These are phyloP conservation scores for Cymodocea nodosa DNA, from an alignment of 116 monocot genomes.

Conservation along the genomic window DNA sequence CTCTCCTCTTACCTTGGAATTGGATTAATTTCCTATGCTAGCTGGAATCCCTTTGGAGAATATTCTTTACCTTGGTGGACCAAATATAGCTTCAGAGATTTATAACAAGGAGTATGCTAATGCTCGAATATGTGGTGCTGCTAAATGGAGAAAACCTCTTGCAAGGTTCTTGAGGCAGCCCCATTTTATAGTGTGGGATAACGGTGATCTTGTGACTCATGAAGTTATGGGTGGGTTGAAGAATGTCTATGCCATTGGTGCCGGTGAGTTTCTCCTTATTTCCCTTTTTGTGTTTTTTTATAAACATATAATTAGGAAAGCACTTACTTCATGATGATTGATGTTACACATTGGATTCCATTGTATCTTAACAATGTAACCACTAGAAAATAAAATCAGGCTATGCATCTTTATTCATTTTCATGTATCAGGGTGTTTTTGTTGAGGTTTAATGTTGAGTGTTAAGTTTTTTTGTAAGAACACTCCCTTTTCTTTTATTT, in stretches of 20 bases:
- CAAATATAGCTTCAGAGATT: slow-evolving; percentile 94
- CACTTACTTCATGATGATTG: no score
- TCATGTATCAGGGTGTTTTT: no score
- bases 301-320: no score
- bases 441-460: no score
- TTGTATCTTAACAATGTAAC: no score
- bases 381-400: no score
- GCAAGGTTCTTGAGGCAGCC: slow-evolving; percentile 88
- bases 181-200: slow-evolving; percentile 95
- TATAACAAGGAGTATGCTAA: slow-evolving; percentile 94
- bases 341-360: no score
- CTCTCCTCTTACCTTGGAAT: neutral
- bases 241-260: slow-evolving; percentile 95
- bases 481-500: no score
- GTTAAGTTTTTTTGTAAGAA: no score
- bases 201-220: slow-evolving; percentile 82
- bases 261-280: slow-evolving; percentile 32
- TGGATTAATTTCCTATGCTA: slow-evolving; percentile 14
- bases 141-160: slow-evolving; percentile 81
- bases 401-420: no score
- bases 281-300: neutral
- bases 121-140: slow-evolving; percentile 86
- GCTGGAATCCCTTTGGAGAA: slow-evolving; percentile 84
- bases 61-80: slow-evolving; percentile 89
- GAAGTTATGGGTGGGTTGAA: slow-evolving; percentile 97